These are phyloP conservation scores for Amphirosellinia nigrospora DNA, from an alignment of 495 filamentous ascomycete genomes.

Conservation along the genomic window DNA sequence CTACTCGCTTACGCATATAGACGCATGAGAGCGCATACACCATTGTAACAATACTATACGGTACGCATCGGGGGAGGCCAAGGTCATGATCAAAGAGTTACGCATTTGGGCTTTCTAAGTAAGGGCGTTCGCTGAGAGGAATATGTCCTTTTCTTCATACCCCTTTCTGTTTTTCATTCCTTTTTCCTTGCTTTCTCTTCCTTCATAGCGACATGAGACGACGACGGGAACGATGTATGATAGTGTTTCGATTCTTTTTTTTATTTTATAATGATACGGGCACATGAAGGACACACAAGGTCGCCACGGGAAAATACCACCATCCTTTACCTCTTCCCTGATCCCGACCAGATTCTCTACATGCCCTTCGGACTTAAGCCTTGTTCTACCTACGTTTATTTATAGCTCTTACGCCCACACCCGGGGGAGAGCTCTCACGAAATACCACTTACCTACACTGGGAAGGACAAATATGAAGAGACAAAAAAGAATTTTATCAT, in stretches of 20 bases:
- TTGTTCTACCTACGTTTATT: conserved; percentile 1
- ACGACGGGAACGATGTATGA: conserved; percentile 28
- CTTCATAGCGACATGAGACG: conserved; percentile 18
- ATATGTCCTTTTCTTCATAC: conserved; percentile 18
- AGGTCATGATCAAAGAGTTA: conserved; percentile 20
- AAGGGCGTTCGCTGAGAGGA: conserved; percentile 20
- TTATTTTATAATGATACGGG: conserved; percentile 9
- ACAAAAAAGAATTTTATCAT: background rate
- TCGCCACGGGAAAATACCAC: conserved; percentile 11
- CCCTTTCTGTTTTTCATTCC: conserved; percentile 6
- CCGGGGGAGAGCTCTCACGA: background rate
- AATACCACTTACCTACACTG: background rate
- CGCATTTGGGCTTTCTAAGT: conserved; percentile 15
- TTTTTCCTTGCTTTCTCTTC: conserved; percentile 14
- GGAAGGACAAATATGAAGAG: background rate
- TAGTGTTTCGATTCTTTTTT: conserved; percentile 2
- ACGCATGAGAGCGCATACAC: conserved; percentile 26
- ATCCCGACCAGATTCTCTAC: background rate
- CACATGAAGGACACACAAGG: background rate
- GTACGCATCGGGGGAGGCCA: background rate
- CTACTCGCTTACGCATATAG: conserved; percentile 16
- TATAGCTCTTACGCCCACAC: conserved; percentile 11
- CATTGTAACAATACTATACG: conserved; percentile 21
- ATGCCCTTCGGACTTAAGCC: background rate
- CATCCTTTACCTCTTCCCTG: conserved; percentile 10